Evolutionary conservation across 2,329 filamentous ascomycete species (phyloP), one percentile per base, ranked within the genome.

Genomic region (Endoconidiophora polonica): DNA sequence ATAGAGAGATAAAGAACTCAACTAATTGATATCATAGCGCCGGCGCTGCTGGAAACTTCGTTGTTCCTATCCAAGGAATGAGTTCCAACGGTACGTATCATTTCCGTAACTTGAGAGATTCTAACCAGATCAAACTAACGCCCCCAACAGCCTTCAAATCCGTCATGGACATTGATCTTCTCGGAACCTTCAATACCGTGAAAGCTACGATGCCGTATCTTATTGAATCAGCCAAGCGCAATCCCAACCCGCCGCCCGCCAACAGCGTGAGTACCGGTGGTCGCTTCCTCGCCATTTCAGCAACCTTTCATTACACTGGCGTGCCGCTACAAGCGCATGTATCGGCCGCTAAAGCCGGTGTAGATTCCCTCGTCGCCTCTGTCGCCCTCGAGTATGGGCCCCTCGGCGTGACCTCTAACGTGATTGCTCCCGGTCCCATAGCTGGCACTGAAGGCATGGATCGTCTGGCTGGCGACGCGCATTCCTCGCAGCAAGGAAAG

Each of bases 81-180:
- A 86, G 79, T 39, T 67, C 83, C 52, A 96, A 96, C 61, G 54
- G 54, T 56, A 54, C 3, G 41, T n/a, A 14, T 24, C n/a, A 26
- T 38, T 18, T 24, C 20, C 7, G 7, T 16, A 18, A 20, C 18
- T 23, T 2, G 9, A 41, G 20, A 29, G 37, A 36, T 46, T 24
- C 18, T 48, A 18, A 4, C 20, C 16, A 18, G 16, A 38, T 29
- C 23, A 20, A 14, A 39, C 24, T 43, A 51, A 41, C 42, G 5
- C 14, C 24, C 5, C 22, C 10, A 2, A 24, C 38, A 56, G 91
- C 86, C 3, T 94, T 98, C 77, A 93, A 88, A 65, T 73, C 85
- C 0, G 91, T 98, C 56, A 90, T 96, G 59, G 91, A 96, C 54
- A 98, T 98, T 60, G 91, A 96, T 62, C 82, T 94, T 2, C 65